Percentiles rank a stretch among this genome's conserved stretches.
Conservation (phyloP, 805 yeast species). For the Wickerhamiella azyma region DNA sequence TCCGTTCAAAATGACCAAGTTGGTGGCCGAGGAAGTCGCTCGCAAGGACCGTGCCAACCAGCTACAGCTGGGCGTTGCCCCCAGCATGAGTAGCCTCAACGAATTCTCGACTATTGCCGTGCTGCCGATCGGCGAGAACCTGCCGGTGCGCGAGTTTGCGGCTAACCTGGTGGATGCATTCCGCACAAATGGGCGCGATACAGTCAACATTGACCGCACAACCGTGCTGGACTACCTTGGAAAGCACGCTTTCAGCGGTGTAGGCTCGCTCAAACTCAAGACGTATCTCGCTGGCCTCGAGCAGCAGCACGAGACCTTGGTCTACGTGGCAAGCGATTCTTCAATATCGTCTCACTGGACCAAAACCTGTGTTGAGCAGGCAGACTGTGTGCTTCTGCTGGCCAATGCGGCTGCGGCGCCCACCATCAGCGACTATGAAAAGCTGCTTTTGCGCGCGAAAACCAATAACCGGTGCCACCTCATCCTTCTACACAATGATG, state of each 20-base stretch:
- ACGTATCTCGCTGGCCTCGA: constrained; percentile 87
- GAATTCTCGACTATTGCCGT: constrained; percentile 72
- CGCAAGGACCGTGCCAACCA: constrained; percentile 6
- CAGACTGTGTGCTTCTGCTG: constrained; percentile 78
- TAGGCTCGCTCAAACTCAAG: constrained; percentile 71
- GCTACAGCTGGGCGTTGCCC: neutral
- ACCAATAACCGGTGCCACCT: constrained; percentile 82
- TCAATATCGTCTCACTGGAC: constrained; percentile 74
- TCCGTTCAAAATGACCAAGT: constrained; percentile 76
- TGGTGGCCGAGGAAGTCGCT: constrained; percentile 46
- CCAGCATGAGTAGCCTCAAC: constrained; percentile 25
- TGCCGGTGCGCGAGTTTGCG: constrained; percentile 85
- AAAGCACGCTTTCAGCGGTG: constrained; percentile 79
- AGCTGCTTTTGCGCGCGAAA: constrained; percentile 54
- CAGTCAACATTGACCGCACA: constrained; percentile 71
- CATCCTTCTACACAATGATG: constrained; percentile 70
- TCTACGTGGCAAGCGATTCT: constrained; percentile 78
- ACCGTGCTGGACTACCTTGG: constrained; percentile 71
- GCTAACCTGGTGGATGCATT: constrained; percentile 57
- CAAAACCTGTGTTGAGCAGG: constrained; percentile 81
- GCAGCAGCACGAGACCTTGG: constrained; percentile 74
- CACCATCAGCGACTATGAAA: constrained; percentile 74
- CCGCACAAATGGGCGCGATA: constrained; percentile 54
- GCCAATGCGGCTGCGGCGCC: constrained; percentile 73
- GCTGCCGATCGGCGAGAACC: constrained; percentile 60